Percentiles rank a stretch among this genome's conserved stretches.
phyloP scores from a whole-genome alignment of 495 filamentous ascomycete species.

The Podospora didyma region DNA sequence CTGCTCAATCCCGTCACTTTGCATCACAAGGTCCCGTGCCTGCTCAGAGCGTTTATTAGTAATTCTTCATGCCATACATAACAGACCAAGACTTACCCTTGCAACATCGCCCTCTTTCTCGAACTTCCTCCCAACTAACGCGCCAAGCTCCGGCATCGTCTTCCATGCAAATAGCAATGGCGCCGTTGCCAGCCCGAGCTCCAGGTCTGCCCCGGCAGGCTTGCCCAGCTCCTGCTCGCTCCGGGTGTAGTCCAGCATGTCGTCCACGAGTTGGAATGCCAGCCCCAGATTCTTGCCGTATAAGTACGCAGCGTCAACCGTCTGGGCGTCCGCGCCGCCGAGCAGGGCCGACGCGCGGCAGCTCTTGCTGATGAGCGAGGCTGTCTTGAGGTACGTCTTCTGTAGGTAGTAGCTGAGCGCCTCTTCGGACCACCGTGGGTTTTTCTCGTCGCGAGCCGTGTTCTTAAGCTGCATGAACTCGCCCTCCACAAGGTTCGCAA shows the following conservation, averaged over 20 bases:
- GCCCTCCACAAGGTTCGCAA: constrained; percentile 95
- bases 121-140: constrained; percentile 90
- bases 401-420: constrained; percentile 93
- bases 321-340: constrained; percentile 68
- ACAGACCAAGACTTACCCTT: constrained; percentile 51
- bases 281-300: constrained; percentile 92
- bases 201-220: constrained; percentile 88
- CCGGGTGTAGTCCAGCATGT: constrained; percentile 95
- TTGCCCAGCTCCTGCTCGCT: constrained; percentile 83
- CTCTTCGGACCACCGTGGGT: constrained; percentile 79
- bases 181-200: constrained; percentile 92
- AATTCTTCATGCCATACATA: not conserved
- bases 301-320: constrained; percentile 83
- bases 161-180: constrained; percentile 96
- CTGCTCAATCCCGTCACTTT: constrained; percentile 83
- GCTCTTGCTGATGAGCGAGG: constrained; percentile 90
- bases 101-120: constrained; percentile 74
- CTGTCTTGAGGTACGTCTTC: constrained; percentile 97
- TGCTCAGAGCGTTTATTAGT: constrained; percentile 31
- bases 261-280: constrained; percentile 97
- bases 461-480: constrained; percentile 99
- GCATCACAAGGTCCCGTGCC: constrained; percentile 79
- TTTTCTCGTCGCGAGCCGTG: constrained; percentile 78
- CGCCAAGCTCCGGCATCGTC: constrained; percentile 75
- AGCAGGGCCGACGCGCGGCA: constrained; percentile 87